Conservation (phyloP, 208 protist species). For the Endotrypanum monterogeii region DNA sequence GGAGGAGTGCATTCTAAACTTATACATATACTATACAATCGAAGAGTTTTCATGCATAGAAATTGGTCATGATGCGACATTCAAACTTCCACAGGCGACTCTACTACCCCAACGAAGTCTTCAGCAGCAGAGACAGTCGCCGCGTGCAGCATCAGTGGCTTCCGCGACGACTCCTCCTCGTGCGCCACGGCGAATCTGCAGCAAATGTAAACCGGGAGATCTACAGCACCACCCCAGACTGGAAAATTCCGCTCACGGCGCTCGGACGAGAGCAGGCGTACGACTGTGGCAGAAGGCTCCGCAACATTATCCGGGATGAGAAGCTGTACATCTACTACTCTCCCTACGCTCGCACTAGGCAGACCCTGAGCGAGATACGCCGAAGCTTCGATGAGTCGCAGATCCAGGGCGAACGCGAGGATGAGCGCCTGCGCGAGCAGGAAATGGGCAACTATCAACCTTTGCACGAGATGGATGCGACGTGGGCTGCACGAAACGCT, state of each 20-base stretch:
- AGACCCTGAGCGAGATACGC: conserved; percentile 87
- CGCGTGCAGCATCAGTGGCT: conserved; percentile 52
- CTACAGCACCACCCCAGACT: conserved; percentile 89
- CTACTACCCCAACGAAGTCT: conserved; percentile 38
- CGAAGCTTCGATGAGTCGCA: conserved; percentile 64
- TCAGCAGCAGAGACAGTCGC: conserved; percentile 21
- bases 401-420: conserved; percentile 87
- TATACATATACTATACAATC: neutral
- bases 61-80: conserved; percentile 15
- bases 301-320: conserved; percentile 77
- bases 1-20: no score
- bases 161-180: conserved; percentile 75
- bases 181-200: conserved; percentile 84
- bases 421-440: conserved; percentile 93
- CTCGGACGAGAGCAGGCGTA: conserved; percentile 80
- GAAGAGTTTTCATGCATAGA: neutral
- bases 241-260: conserved; percentile 85
- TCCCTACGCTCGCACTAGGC: conserved; percentile 81
- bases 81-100: conserved; percentile 15
- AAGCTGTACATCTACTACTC: conserved; percentile 90
- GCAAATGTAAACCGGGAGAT: conserved; percentile 83
- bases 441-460: conserved; percentile 95
- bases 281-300: conserved; percentile 79
- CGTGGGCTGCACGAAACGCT: conserved; percentile 63
- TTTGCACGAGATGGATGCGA: conserved; percentile 67